phyloP scores from a whole-genome alignment of 495 filamentous ascomycete genomes.

The Glonium stellatum region DNA sequence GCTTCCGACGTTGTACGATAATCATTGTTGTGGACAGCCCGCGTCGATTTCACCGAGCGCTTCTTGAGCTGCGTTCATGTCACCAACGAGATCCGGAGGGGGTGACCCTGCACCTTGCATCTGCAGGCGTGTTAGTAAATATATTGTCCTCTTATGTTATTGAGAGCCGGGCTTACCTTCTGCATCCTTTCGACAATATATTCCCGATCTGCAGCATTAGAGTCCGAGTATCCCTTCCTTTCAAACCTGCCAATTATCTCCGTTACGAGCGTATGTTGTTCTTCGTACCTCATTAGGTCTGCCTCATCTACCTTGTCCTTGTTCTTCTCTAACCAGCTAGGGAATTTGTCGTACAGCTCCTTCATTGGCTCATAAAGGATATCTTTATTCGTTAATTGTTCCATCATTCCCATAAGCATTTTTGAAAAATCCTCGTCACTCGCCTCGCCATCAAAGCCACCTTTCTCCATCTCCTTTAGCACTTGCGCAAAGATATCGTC shows the following conservation, averaged over 20 bases:
- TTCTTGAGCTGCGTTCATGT: slow-evolving; percentile 73
- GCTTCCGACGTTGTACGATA: neutral
- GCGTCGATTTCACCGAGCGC: slow-evolving; percentile 62
- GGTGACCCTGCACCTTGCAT: slow-evolving; percentile 95
- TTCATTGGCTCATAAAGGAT: slow-evolving; percentile 99
- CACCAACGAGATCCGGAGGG: slow-evolving; percentile 80
- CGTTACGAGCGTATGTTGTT: slow-evolving; percentile 71
- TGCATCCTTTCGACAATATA: slow-evolving; percentile 97
- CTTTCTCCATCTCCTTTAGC: slow-evolving; percentile 71
- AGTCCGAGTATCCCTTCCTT: slow-evolving; percentile 66
- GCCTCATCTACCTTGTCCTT: slow-evolving; percentile 52
- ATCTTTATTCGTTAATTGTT: slow-evolving; percentile 95
- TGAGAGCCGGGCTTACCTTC: slow-evolving; percentile 60
- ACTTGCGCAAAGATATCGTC: slow-evolving; percentile 82
- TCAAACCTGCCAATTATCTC: slow-evolving; percentile 91
- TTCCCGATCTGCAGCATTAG: slow-evolving; percentile 72
- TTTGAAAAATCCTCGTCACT: slow-evolving; percentile 83
- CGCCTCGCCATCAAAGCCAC: slow-evolving; percentile 47
- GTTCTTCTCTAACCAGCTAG: slow-evolving; percentile 78
- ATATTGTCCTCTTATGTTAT: neutral
- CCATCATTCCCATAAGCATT: slow-evolving; percentile 95
- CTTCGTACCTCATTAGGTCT: slow-evolving; percentile 71
- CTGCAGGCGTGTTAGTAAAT: slow-evolving; percentile 34
- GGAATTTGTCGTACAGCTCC: slow-evolving; percentile 87
- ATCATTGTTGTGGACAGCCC: slow-evolving; percentile 65